Base-by-base conservation (phyloP, 2,329 filamentous ascomycete species). In the Spiromastix sp. region DNA sequence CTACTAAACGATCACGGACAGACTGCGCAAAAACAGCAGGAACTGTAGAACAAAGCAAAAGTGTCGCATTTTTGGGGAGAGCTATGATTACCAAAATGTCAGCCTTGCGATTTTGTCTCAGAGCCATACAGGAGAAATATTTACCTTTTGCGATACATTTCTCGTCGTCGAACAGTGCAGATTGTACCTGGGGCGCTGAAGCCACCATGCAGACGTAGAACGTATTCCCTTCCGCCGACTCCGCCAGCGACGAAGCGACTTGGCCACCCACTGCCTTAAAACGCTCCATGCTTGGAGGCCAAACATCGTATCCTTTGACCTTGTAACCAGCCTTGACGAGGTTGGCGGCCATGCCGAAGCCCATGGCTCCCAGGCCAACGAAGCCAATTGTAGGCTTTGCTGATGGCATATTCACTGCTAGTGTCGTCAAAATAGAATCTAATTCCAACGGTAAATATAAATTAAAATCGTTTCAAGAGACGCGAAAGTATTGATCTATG, bases 351-450 rank as follows among this genome's bases (percentile, higher is more conserved):
- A 86, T 85, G 52, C 81, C 81, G 55, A 84, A 81, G 52, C 81
- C 81, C 81, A 85, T 85, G 58, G 81, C 81, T 38, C 81, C 81
- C 3, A 86, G 77, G 64, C 81, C 81, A 43, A 81, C 77, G 59
- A 85, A 84, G 44, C 74, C 71, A 36, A 82, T 63, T 35, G 58
- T 50, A 17, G 67, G 65, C 50, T 67, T 71, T 43, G 16, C 25
- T 15, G n/a, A 10, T 15, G 35, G 3, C 35, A 36, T 36, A n/a
- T n/a, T n/a, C n/a, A n/a, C n/a, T n/a, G n/a, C n/a, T n/a, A n/a
- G n/a, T n/a, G n/a, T n/a, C n/a, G n/a, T n/a, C n/a, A n/a, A n/a
- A n/a, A n/a, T n/a, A n/a, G n/a, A n/a, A n/a, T n/a, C n/a, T n/a
- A n/a, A n/a, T n/a, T n/a, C n/a, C n/a, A n/a, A n/a, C n/a, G n/a